phyloP scores from a whole-genome alignment of 2,329 filamentous ascomycete species.

The Helotiales sp. region DNA sequence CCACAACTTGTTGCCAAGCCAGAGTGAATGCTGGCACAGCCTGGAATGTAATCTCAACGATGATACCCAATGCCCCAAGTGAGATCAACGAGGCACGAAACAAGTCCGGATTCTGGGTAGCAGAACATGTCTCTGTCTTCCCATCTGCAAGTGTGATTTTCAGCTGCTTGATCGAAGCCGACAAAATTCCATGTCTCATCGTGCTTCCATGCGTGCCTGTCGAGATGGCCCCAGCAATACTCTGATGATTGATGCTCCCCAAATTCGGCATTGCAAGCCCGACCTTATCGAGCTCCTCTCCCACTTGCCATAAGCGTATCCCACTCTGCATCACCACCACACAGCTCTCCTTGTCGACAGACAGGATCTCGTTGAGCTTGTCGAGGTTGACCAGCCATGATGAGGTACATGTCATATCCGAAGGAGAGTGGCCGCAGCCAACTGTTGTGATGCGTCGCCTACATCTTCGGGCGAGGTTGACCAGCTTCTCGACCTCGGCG shows the following conservation, averaged over 20 bases:
- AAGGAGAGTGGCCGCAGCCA: conserved; percentile 92
- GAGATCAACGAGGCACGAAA: conserved; percentile 88
- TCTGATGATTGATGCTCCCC: conserved; percentile 94
- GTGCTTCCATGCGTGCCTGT: conserved; percentile 94
- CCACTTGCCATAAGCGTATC: conserved; percentile 76
- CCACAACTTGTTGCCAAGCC: conserved; percentile 79
- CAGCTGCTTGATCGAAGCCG: conserved; percentile 72
- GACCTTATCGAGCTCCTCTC: conserved; percentile 68
- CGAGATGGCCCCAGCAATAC: conserved; percentile 85
- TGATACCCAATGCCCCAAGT: conserved; percentile 85
- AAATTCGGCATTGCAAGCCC: conserved; percentile 88
- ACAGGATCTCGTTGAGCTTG: conserved; percentile 70
- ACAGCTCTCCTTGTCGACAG: conserved; percentile 64
- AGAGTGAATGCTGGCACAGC: conserved; percentile 82
- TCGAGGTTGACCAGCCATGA: conserved; percentile 96
- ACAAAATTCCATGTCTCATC: conserved; percentile 78
- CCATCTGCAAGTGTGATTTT: conserved; percentile 84
- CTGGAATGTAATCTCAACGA: conserved; percentile 84
- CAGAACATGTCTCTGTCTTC: conserved; percentile 67
- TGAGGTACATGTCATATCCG: conserved; percentile 86
- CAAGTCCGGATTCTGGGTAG: conserved; percentile 67
- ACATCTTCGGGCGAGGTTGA: conserved; percentile 78
- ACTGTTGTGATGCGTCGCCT: conserved; percentile 80
- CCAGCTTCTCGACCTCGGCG: conserved; percentile 78
- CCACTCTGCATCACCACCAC: conserved; percentile 82